A percentile compares a stretch with the other conserved stretches of the same genome.
Conservation (phyloP, 2,329 filamentous ascomycete genomes). For the Clarireedia hainanense region DNA sequence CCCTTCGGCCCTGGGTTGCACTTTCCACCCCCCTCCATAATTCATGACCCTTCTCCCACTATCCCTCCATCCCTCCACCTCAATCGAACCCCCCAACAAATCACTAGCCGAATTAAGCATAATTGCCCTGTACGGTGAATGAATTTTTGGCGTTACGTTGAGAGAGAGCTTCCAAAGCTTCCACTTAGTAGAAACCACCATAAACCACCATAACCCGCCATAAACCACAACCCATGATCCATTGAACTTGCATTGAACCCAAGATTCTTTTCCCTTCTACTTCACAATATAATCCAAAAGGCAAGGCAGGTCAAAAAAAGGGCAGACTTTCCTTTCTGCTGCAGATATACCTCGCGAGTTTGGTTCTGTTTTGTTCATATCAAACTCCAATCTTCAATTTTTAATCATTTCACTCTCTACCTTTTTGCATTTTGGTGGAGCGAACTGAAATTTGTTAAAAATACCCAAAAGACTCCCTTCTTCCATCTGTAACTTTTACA, state of each 20-base stretch:
- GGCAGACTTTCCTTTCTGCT: background rate
- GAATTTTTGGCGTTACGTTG: slow-evolving; percentile 9
- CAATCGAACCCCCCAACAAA: slow-evolving; percentile 7
- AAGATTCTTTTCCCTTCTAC: too few species aligned
- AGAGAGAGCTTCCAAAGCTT: slow-evolving; percentile 2
- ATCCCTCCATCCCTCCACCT: slow-evolving; percentile 3
- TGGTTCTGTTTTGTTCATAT: background rate
- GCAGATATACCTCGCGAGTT: background rate
- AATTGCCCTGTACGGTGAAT: slow-evolving; percentile 5
- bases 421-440: slow-evolving; percentile 10
- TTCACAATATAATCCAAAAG: background rate
- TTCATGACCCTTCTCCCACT: too few species aligned
- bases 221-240: too few species aligned
- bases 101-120: slow-evolving; percentile 5
- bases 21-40: too few species aligned
- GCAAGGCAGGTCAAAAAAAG: background rate
- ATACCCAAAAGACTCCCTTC: background rate
- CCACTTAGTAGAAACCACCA: background rate
- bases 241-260: too few species aligned
- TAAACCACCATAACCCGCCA: background rate
- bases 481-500: slow-evolving; percentile 7
- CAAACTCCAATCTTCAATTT: background rate
- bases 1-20: too few species aligned
- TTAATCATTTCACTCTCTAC: slow-evolving; percentile 6
- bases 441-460: slow-evolving; percentile 3